Evolutionary conservation across 768 basidiomycete genomes (phyloP).

Genomic region (Kwoniella pini): DNA sequence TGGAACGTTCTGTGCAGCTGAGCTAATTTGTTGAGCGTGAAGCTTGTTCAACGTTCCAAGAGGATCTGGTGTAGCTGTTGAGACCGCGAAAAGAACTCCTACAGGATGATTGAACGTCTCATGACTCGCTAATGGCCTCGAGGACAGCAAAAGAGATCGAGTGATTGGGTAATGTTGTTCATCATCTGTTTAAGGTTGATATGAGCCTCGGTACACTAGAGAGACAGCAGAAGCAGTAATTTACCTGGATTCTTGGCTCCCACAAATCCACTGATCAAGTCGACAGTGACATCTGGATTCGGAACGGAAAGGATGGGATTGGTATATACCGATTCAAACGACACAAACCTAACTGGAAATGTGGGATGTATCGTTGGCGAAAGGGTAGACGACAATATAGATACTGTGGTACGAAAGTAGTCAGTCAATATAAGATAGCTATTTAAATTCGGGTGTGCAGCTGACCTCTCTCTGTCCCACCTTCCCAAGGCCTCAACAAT

Average conservation of each 20-base stretch:
- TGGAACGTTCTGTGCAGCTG: constrained; percentile 31
- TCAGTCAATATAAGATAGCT: too few relatives aligned
- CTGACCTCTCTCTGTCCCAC: constrained; percentile 50
- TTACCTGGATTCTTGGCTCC: constrained; percentile 40
- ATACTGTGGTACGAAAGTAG: too few relatives aligned
- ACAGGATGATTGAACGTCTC: constrained; percentile 55
- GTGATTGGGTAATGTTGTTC: constrained; percentile 50
- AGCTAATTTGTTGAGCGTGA: constrained; percentile 22
- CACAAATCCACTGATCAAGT: constrained; percentile 47
- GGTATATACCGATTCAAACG: constrained; percentile 35
- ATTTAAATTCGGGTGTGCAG: neutral
- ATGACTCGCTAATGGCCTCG: constrained; percentile 43
- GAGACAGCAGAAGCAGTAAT: neutral
- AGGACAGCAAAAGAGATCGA: constrained; percentile 47
- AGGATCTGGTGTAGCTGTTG: constrained; percentile 47
- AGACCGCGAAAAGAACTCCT: constrained; percentile 49
- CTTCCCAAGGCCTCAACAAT: constrained; percentile 53
- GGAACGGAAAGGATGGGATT: constrained; percentile 33
- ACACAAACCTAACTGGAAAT: constrained; percentile 51
- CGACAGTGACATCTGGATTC: constrained; percentile 48
- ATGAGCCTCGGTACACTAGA: too few relatives aligned
- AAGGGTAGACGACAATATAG: constrained; percentile 48
- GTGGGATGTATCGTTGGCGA: constrained; percentile 51
- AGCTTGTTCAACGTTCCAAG: constrained; percentile 43
- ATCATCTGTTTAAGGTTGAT: constrained; percentile 30